Evolutionary conservation across 768 basidiomycete species (phyloP).

Genomic region (Naematelia aurantialba): DNA sequence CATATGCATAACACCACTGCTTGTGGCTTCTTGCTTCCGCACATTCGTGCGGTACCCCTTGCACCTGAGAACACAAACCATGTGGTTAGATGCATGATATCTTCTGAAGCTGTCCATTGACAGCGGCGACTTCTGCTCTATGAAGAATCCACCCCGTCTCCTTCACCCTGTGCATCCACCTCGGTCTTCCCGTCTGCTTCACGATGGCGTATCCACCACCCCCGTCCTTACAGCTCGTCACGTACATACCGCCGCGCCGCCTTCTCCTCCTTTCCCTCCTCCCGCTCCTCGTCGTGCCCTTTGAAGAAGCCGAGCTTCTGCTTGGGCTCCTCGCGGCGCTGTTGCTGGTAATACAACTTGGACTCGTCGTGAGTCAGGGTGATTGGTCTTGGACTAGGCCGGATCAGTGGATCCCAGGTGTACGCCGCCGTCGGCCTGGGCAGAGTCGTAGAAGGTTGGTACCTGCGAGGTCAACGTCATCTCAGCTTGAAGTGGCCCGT

Average conservation of each 20-base stretch:
- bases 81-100: background rate
- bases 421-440: conserved; percentile 16
- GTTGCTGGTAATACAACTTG: conserved; percentile 21
- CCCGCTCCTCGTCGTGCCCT: conserved; percentile 26
- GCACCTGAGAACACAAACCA: too few species aligned
- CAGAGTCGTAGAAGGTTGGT: conserved; percentile 28
- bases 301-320: conserved; percentile 36
- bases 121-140: too few species aligned
- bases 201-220: too few species aligned
- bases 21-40: too few species aligned
- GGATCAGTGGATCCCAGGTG: conserved; percentile 35
- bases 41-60: too few species aligned
- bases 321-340: conserved; percentile 7
- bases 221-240: conserved; percentile 41
- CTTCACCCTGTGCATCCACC: too few species aligned
- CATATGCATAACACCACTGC: too few species aligned
- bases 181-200: too few species aligned
- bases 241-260: conserved; percentile 17
- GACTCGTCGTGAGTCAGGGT: conserved; percentile 32
- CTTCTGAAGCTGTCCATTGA: background rate
- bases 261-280: conserved; percentile 23
- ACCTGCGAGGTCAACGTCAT: conserved; percentile 18
- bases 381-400: conserved; percentile 41
- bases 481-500: background rate
- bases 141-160: too few species aligned